Evolutionary conservation across 106 monocot species (phyloP).

Genomic region (Acanthochlamys bracteata): DNA sequence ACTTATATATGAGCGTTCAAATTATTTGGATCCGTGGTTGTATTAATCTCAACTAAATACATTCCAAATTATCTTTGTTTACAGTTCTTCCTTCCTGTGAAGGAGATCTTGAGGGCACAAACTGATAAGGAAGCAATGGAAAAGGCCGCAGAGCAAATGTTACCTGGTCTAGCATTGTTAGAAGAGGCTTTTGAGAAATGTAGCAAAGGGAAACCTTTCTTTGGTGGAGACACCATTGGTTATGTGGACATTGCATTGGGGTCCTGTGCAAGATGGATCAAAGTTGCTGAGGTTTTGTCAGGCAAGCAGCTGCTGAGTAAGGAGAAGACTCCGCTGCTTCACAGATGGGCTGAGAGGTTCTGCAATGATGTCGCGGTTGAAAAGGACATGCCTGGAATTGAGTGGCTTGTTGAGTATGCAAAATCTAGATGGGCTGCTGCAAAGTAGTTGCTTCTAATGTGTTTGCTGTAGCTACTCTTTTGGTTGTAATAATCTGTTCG

Average conservation of each 20-base stretch:
- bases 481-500: too few relatives aligned
- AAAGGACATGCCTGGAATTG: conserved; percentile 18
- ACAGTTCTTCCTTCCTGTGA: background rate
- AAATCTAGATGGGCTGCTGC: too few relatives aligned
- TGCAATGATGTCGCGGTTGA: conserved; percentile 14
- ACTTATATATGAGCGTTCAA: background rate
- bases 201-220: conserved; percentile 29
- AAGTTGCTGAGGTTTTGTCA: conserved; percentile 1
- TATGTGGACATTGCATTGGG: conserved; percentile 40
- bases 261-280: conserved; percentile 7
- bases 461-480: too few relatives aligned
- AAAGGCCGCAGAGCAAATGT: background rate
- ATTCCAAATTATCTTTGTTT: background rate
- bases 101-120: background rate
- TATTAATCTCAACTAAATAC: background rate
- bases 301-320: conserved; percentile 11
- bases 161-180: conserved; percentile 3
- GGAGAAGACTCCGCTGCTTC: conserved; percentile 15
- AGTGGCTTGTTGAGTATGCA: conserved; percentile 8
- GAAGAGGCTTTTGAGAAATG: conserved; percentile 27
- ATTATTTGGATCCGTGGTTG: background rate
- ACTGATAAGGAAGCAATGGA: conserved; percentile 7
- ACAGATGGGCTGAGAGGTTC: conserved; percentile 26
- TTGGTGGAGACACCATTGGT: conserved; percentile 30
- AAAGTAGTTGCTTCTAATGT: too few relatives aligned